A percentile compares a stretch with the other conserved stretches of the same genome.
These are phyloP conservation scores for Lasiosphaeris hirsuta DNA, from an alignment of 495 filamentous ascomycete species.

Conservation along the genomic window DNA sequence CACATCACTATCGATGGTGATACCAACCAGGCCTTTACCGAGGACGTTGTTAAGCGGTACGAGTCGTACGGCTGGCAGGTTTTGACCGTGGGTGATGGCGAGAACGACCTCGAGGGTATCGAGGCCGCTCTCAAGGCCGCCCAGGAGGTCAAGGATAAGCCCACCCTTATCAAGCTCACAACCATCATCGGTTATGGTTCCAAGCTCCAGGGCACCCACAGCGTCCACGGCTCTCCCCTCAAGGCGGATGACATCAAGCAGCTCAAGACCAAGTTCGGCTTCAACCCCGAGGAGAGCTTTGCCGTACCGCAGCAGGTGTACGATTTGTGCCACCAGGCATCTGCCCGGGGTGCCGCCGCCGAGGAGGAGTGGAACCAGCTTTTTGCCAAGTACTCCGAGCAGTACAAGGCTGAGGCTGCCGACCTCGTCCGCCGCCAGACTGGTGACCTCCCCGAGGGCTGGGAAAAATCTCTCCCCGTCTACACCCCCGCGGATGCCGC, in stretches of 20 bases:
- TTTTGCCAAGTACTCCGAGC: conserved; percentile 75
- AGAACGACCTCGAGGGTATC: conserved; percentile 83
- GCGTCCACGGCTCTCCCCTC: conserved; percentile 92
- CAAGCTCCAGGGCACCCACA: conserved; percentile 84
- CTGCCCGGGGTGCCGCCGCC: conserved; percentile 77
- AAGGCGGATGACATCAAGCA: conserved; percentile 89
- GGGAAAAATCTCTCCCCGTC: conserved; percentile 89
- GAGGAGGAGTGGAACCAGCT: conserved; percentile 96
- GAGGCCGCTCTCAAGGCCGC: conserved; percentile 82
- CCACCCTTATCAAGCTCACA: conserved; percentile 91
- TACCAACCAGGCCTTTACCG: conserved; percentile 93
- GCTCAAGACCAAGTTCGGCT: conserved; percentile 91
- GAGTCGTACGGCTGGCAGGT: conserved; percentile 98
- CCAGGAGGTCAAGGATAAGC: conserved; percentile 90
- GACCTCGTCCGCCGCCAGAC: conserved; percentile 80
- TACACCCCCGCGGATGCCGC: conserved; percentile 88
- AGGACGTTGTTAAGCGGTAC: conserved; percentile 94
- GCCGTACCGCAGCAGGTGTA: conserved; percentile 94
- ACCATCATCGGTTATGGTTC: conserved; percentile 99
- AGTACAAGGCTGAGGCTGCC: conserved; percentile 70
- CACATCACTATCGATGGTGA: conserved; percentile 90
- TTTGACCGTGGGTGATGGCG: conserved; percentile 81
- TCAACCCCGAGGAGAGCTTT: conserved; percentile 91
- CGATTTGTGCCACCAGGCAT: conserved; percentile 79
- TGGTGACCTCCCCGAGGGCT: conserved; percentile 88